A percentile compares a stretch with the other conserved stretches of the same genome.
These are phyloP conservation scores for Solioccasus polychromus DNA, from an alignment of 768 basidiomycete species.

Conservation along the genomic window DNA sequence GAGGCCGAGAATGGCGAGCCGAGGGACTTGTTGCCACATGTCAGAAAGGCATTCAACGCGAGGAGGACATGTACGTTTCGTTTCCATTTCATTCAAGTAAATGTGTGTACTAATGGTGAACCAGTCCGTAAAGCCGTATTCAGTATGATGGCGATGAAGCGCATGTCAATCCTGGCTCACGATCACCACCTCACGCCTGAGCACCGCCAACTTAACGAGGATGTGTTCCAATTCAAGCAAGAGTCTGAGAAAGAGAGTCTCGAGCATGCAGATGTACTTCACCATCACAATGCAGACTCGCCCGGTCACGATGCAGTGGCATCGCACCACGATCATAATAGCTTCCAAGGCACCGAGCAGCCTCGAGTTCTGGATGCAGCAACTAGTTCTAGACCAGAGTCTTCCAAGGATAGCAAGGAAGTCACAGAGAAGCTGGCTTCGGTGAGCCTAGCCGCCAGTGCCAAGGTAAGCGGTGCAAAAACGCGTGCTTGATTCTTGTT, in stretches of 20 bases:
- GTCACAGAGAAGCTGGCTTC: slow-evolving; percentile 25
- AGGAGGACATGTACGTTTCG: slow-evolving; percentile 70
- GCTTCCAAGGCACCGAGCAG: neutral
- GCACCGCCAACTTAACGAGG: slow-evolving; percentile 51
- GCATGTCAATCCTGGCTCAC: slow-evolving; percentile 59
- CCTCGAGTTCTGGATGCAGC: slow-evolving; percentile 1
- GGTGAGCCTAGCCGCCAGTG: slow-evolving; percentile 30
- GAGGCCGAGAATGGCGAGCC: slow-evolving; percentile 52
- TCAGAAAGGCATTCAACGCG: slow-evolving; percentile 89
- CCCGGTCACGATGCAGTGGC: neutral
- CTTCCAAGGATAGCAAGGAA: slow-evolving; percentile 21
- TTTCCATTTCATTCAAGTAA: neutral
- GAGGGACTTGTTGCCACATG: slow-evolving; percentile 80
- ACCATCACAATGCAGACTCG: slow-evolving; percentile 41
- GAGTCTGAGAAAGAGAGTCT: slow-evolving; percentile 63
- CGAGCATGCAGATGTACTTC: slow-evolving; percentile 44
- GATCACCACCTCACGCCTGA: slow-evolving; percentile 36
- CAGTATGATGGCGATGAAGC: slow-evolving; percentile 81
- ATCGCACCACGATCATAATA: neutral
- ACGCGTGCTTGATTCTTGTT: slow-evolving; percentile 15
- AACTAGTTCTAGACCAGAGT: slow-evolving; percentile 4
- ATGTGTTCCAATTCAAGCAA: slow-evolving; percentile 69
- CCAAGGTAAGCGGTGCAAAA: slow-evolving; percentile 27
- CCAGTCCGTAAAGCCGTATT: slow-evolving; percentile 86
- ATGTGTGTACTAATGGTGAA: slow-evolving; percentile 4